Evolutionary conservation across 2,329 filamentous ascomycete species (phyloP).

Genomic region (Paraconiothyrium sp.): DNA sequence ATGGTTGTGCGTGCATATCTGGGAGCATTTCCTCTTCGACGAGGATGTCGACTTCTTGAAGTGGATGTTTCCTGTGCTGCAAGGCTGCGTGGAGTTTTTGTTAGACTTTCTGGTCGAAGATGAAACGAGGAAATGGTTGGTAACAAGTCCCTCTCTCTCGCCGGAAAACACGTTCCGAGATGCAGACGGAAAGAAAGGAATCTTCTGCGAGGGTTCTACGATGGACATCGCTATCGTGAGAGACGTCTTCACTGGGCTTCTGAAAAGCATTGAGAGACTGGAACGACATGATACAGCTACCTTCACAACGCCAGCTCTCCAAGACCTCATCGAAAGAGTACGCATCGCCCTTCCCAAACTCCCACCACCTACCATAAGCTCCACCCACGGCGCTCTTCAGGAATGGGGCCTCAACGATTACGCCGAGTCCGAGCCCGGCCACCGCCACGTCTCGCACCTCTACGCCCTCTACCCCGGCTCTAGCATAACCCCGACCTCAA

Average conservation of each 20-base stretch:
- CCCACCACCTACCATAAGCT: slow-evolving; percentile 31
- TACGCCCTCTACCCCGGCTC: slow-evolving; percentile 60
- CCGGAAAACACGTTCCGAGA: slow-evolving; percentile 49
- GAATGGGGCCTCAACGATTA: slow-evolving; percentile 44
- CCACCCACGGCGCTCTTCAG: slow-evolving; percentile 39
- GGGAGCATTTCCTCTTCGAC: slow-evolving; percentile 36
- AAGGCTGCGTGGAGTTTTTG: slow-evolving; percentile 50
- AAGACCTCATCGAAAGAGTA: slow-evolving; percentile 8
- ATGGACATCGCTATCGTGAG: slow-evolving; percentile 59
- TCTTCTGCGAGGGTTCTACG: slow-evolving; percentile 42
- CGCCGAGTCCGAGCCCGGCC: slow-evolving; percentile 56
- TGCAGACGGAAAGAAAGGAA: slow-evolving; percentile 32
- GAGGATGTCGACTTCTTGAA: slow-evolving; percentile 27
- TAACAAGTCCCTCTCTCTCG: slow-evolving; percentile 52
- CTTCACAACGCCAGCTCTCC: not conserved
- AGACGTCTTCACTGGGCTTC: slow-evolving; percentile 44
- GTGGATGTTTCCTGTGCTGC: slow-evolving; percentile 39
- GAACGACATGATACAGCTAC: not conserved
- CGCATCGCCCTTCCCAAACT: slow-evolving; percentile 21
- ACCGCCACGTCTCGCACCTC: slow-evolving; percentile 62
- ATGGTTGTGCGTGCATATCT: slow-evolving; percentile 37
- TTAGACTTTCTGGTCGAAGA: slow-evolving; percentile 51
- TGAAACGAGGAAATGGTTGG: slow-evolving; percentile 25
- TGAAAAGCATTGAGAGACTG: slow-evolving; percentile 34
- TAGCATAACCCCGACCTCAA: slow-evolving; percentile 48